Conservation (phyloP, 2,329 filamentous ascomycete species). For the Fusarium sp. region DNA sequence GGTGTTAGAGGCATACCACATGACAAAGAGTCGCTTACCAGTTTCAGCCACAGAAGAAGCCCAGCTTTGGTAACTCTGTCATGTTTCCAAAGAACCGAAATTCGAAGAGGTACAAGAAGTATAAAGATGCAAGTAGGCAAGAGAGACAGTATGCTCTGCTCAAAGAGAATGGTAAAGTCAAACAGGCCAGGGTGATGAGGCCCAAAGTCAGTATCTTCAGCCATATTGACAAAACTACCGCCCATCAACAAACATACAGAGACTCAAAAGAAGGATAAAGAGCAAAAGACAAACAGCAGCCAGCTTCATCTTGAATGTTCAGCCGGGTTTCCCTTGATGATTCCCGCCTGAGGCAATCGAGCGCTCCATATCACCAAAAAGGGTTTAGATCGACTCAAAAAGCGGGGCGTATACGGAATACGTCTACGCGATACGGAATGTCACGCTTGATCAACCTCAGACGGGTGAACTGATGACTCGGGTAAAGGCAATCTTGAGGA, state of each 20-base stretch:
- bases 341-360: background rate
- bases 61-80: conserved; percentile 3
- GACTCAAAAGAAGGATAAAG: background rate
- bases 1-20: background rate
- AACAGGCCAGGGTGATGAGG: conserved; percentile 42
- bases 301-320: background rate
- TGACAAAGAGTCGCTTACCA: conserved; percentile 10
- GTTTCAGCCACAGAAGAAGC: conserved; percentile 38
- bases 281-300: background rate
- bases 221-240: background rate
- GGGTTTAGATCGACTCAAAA: background rate
- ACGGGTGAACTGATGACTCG: background rate
- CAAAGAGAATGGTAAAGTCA: conserved; percentile 49
- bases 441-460: background rate
- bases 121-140: conserved; percentile 44
- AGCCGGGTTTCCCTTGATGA: background rate
- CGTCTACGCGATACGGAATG: conserved; percentile 15
- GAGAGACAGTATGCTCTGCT: conserved; percentile 48
- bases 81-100: conserved; percentile 24
- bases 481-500: background rate
- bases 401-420: conserved; percentile 16
- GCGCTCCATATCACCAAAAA: conserved; percentile 27
- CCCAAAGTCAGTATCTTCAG: conserved; percentile 41
- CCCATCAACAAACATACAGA: background rate
- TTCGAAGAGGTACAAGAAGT: conserved; percentile 34